phyloP scores from a whole-genome alignment of 169 alveolate species.

The Plasmodium sp. region DNA sequence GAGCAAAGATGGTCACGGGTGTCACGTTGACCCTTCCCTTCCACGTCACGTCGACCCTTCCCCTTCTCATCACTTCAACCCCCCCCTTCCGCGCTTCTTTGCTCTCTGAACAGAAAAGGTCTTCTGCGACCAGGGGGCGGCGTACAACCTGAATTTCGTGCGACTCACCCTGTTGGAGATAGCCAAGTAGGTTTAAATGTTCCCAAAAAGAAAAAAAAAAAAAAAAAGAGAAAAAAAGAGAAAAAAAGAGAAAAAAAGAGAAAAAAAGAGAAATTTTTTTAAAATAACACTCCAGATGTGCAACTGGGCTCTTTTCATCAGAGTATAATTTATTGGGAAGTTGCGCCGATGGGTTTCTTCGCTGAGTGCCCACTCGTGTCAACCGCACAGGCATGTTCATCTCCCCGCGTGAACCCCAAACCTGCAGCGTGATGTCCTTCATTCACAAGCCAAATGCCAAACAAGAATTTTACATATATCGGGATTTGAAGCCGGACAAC shows the following conservation, averaged over 20 bases:
- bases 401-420: not conserved
- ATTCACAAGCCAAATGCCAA: conserved; percentile 35
- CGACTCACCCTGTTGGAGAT: conserved; percentile 59
- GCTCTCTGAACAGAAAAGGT: conserved; percentile 16
- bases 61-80: not conserved
- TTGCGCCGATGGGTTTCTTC: not conserved
- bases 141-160: conserved; percentile 31
- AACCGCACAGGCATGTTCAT: not conserved
- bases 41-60: not conserved
- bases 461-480: conserved; percentile 44
- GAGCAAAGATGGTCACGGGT: not conserved
- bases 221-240: not conserved
- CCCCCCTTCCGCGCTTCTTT: not conserved
- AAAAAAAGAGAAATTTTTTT: not conserved
- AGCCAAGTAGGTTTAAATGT: conserved; percentile 29
- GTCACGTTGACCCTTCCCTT: not conserved
- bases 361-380: not conserved
- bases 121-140: conserved; percentile 11
- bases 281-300: not conserved
- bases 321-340: not conserved
- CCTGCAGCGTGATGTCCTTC: conserved; percentile 38
- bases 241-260: not conserved
- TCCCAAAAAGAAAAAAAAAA: not conserved
- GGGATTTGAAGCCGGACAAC: conserved; percentile 66
- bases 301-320: not conserved